phyloP scores from a whole-genome alignment of 306 rosid genomes.

The Gillenia trifoliata region DNA sequence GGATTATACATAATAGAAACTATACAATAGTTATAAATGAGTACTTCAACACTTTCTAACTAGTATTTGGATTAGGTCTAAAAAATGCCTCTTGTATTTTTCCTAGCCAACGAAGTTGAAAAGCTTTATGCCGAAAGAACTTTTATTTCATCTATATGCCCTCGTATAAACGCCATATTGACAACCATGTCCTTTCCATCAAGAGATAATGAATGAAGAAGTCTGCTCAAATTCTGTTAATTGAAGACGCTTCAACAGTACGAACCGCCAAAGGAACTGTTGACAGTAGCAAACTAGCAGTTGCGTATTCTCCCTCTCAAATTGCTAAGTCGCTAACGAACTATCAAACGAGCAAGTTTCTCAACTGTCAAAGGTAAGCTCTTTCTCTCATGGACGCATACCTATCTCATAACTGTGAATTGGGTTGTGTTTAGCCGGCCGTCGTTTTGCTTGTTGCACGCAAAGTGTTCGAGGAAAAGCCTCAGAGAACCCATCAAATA shows the following conservation, averaged over 20 bases:
- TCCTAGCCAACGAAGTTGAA: too few relatives aligned
- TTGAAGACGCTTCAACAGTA: too few relatives aligned
- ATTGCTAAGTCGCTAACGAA: not conserved
- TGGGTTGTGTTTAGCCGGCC: not conserved
- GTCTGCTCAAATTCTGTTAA: too few relatives aligned
- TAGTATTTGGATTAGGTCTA: too few relatives aligned
- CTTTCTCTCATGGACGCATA: not conserved
- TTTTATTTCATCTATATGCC: too few relatives aligned
- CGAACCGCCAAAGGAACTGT: not conserved
- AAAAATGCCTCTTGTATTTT: too few relatives aligned
- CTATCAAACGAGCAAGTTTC: too few relatives aligned
- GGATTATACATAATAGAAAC: too few relatives aligned
- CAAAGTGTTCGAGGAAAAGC: constrained; percentile 12
- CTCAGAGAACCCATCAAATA: not conserved
- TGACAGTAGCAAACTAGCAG: not conserved
- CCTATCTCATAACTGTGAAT: not conserved
- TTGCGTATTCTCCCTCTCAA: not conserved
- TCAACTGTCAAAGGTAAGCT: not conserved
- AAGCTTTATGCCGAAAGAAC: too few relatives aligned
- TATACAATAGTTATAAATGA: too few relatives aligned
- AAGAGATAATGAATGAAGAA: not conserved
- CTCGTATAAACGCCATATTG: not conserved
- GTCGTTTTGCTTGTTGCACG: not conserved
- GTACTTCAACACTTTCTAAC: too few relatives aligned
- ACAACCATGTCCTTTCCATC: not conserved